Base-by-base conservation (phyloP, 2,329 filamentous ascomycete genomes). In the Myotisia sp. region DNA sequence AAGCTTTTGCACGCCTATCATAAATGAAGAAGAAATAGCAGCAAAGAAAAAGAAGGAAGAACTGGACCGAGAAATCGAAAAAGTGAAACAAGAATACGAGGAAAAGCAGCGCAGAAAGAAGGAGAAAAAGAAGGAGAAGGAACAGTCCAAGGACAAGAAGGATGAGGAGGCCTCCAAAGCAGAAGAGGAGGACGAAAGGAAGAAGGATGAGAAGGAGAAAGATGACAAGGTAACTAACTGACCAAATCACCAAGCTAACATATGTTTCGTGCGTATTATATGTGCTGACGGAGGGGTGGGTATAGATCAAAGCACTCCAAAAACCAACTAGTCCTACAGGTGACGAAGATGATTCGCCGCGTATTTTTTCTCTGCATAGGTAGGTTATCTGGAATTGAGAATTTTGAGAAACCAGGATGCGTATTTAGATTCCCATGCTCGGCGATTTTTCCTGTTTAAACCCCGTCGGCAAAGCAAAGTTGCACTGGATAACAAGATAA, bases 321-420 rank as follows among this genome's bases (percentile, higher is more conserved):
- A 63, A 64, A 29, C 60, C 61, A 22, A 48, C 50, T 22, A 46
- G 54, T 21, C 45, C 61, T 14, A 54, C 59, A 22, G 31, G 23
- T 17, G 18, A 32, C n/a, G 39, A 37, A 14, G 76, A 81, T 40
- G 74, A 81, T 40, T 76, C 79, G 37, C 79, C 83, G 13, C 73
- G 87, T 26, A 70, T 92, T 2, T 98, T 90, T 59, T 73, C 79
- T 44, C 64, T 94, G 38, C 80, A 87, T 51, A 85, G 77, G 80
- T 87, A 59, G 36, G 49, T 44, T 20, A 35, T 30, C 41, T 31
- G n/a, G n/a, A n/a, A n/a, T n/a, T n/a, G n/a, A n/a, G n/a, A n/a
- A n/a, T n/a, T n/a, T n/a, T n/a, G n/a, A n/a, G n/a, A n/a, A n/a
- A n/a, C n/a, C n/a, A n/a, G n/a, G n/a, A n/a, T n/a, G n/a, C n/a